Evolutionary conservation across 176 grass and related monocot species (phyloP).

Genomic region (Dactylis glomerata): DNA sequence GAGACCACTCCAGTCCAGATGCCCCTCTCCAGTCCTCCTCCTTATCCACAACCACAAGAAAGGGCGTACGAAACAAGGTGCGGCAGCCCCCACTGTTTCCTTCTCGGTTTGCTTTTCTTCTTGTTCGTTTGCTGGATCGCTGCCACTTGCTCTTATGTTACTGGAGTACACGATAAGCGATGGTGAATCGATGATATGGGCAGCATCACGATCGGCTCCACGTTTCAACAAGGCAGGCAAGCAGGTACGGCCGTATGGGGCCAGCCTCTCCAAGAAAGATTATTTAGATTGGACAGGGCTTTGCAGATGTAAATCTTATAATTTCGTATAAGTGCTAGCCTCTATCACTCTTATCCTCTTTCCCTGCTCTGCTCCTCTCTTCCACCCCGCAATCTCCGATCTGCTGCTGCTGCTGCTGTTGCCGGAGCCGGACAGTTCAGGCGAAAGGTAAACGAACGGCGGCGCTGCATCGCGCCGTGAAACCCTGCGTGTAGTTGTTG

Average conservation of each 20-base stretch:
- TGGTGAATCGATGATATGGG: background rate
- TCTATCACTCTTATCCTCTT: slow-evolving; percentile 16
- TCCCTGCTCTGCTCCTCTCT: background rate
- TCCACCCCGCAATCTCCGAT: background rate
- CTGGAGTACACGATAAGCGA: background rate
- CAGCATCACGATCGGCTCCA: background rate
- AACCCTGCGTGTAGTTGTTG: background rate
- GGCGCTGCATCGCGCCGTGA: background rate
- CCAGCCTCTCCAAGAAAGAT: background rate
- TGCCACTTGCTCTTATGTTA: background rate
- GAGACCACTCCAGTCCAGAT: background rate
- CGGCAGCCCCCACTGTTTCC: background rate
- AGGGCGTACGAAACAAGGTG: background rate
- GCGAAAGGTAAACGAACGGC: background rate
- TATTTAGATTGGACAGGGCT: background rate
- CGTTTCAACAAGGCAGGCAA: background rate
- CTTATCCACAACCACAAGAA: background rate
- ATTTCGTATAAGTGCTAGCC: background rate
- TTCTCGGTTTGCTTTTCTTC: background rate
- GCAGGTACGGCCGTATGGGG: background rate
- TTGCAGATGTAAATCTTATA: background rate
- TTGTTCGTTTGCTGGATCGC: background rate
- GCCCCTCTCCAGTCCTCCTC: background rate
- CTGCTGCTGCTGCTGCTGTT: background rate
- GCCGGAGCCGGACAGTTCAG: background rate